phyloP scores from a whole-genome alignment of 106 monocot genomes.

The Allium cepa region DNA sequence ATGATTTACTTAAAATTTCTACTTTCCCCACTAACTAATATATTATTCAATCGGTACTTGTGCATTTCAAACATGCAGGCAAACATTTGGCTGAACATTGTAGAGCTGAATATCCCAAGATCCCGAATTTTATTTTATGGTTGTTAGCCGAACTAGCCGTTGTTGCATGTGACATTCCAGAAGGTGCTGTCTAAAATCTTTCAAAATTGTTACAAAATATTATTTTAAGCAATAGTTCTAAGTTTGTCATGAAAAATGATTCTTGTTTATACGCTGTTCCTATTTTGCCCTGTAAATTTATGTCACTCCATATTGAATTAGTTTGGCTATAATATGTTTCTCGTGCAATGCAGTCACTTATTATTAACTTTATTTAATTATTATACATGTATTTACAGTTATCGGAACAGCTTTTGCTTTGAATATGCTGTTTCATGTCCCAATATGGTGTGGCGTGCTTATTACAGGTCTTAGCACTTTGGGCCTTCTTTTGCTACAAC shows the following conservation, averaged over 20 bases:
- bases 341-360: not conserved
- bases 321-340: not conserved
- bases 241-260: too few relatives aligned
- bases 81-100: slow-evolving; percentile 98
- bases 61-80: slow-evolving; percentile 29
- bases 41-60: too few relatives aligned
- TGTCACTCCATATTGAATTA: not conserved
- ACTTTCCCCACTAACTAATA: too few relatives aligned
- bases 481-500: slow-evolving; percentile 74
- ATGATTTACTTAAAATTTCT: too few relatives aligned
- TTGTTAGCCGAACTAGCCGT: slow-evolving; percentile 85
- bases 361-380: not conserved
- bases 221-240: too few relatives aligned
- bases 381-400: slow-evolving; percentile 56
- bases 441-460: slow-evolving; percentile 93
- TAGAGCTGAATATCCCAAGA: slow-evolving; percentile 69
- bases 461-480: slow-evolving; percentile 85
- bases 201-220: not conserved
- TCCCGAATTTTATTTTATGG: slow-evolving; percentile 75
- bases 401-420: slow-evolving; percentile 97
- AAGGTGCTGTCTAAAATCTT: slow-evolving; percentile 40
- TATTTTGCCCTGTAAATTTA: not conserved
- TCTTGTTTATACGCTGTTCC: not conserved
- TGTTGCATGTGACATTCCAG: slow-evolving; percentile 93
- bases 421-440: slow-evolving; percentile 80